phyloP scores from a whole-genome alignment of 179 eudicot genomes.

The Amaranthus tricolor region DNA sequence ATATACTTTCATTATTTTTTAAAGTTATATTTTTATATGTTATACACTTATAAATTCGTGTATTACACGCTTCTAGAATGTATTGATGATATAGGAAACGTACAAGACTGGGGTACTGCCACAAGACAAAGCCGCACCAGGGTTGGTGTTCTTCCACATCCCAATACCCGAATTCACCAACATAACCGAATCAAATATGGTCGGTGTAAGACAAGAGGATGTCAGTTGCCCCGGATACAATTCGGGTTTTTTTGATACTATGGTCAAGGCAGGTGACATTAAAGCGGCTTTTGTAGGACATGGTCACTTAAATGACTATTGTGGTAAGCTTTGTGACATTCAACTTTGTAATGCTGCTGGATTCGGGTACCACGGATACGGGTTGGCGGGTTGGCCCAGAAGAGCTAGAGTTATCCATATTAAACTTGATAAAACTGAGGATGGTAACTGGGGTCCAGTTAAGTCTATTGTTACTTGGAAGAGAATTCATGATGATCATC shows the following conservation, averaged over 20 bases:
- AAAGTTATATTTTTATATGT: too few relatives aligned
- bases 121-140: slow-evolving; percentile 54
- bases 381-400: slow-evolving; percentile 63
- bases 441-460: slow-evolving; percentile 61
- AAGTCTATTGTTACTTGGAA: slow-evolving; percentile 63
- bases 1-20: too few relatives aligned
- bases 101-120: slow-evolving; percentile 36
- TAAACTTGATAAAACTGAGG: slow-evolving; percentile 45
- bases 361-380: slow-evolving; percentile 70
- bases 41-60: too few relatives aligned
- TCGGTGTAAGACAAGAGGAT: slow-evolving; percentile 58
- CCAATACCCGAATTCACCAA: slow-evolving; percentile 57
- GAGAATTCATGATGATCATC: slow-evolving; percentile 50
- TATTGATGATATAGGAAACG: slow-evolving; percentile 36
- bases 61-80: too few relatives aligned
- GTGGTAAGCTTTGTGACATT: slow-evolving; percentile 55
- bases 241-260: slow-evolving; percentile 60
- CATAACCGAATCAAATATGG: slow-evolving; percentile 49
- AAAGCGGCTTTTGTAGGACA: slow-evolving; percentile 65
- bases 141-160: slow-evolving; percentile 63
- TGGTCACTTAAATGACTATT: slow-evolving; percentile 65
- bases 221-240: slow-evolving; percentile 52
- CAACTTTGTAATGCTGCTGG: slow-evolving; percentile 65
- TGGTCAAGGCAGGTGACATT: slow-evolving; percentile 59
- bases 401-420: slow-evolving; percentile 58